phyloP scores from a whole-genome alignment of 805 yeast genomes.

The Yarrowia keelungensis region DNA sequence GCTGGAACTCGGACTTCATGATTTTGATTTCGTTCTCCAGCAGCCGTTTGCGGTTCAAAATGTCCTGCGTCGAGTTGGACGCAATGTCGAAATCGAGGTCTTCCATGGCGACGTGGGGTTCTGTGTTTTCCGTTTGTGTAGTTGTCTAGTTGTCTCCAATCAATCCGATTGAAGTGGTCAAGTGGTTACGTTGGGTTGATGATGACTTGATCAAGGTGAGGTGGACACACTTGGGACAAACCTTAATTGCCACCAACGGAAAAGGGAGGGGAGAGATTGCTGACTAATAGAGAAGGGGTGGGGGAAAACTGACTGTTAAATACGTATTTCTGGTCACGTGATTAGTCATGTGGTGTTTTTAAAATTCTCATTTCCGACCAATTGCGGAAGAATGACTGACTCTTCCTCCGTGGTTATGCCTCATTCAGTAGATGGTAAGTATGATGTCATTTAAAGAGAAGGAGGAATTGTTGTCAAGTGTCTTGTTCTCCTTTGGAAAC shows the following conservation, averaged over 20 bases:
- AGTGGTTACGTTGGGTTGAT: neutral
- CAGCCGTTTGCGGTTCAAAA: slow-evolving; percentile 82
- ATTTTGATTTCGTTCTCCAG: slow-evolving; percentile 95
- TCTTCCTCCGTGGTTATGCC: no score
- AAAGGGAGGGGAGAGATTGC: neutral
- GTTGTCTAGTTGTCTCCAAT: no score
- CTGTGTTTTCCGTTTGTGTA: neutral
- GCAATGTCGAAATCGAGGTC: slow-evolving; percentile 84
- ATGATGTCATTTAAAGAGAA: no score
- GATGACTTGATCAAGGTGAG: neutral
- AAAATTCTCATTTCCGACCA: neutral
- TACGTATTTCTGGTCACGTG: neutral
- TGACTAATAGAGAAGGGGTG: neutral
- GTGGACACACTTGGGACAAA: neutral
- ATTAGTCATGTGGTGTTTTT: neutral
- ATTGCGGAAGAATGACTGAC: neutral
- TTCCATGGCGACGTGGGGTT: slow-evolving; percentile 45
- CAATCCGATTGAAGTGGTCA: no score
- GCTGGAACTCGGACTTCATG: slow-evolving; percentile 88
- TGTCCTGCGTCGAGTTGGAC: slow-evolving; percentile 77
- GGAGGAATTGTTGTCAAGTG: no score
- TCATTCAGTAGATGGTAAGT: no score
- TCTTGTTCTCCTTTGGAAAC: no score
- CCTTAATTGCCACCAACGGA: neutral
- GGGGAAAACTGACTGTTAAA: neutral